Conservation (phyloP, 305 asterid species). For the Plantago rigida region DNA sequence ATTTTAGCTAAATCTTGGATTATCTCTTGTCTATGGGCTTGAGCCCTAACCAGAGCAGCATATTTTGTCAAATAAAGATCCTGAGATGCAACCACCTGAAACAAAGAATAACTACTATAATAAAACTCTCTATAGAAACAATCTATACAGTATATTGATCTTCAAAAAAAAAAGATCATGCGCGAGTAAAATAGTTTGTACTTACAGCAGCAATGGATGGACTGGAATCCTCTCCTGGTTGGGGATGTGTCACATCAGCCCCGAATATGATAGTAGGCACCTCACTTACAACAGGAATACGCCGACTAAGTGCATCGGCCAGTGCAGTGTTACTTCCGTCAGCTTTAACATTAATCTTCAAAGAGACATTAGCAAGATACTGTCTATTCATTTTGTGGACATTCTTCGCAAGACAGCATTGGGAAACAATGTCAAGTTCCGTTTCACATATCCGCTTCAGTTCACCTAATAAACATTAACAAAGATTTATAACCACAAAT, state of each 20-base stretch:
- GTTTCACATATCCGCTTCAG: constrained; percentile 90
- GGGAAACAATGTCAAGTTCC: constrained; percentile 84
- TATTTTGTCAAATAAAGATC: constrained; percentile 89
- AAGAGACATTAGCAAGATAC: constrained; percentile 81
- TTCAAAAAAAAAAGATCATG: not conserved
- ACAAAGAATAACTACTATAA: too few species aligned
- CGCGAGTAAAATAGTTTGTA: constrained; percentile 3
- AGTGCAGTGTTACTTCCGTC: constrained; percentile 93
- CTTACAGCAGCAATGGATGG: constrained; percentile 97
- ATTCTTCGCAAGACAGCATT: constrained; percentile 87
- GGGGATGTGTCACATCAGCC: constrained; percentile 97
- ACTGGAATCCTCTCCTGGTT: constrained; percentile 95
- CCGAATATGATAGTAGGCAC: constrained; percentile 94
- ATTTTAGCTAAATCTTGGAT: constrained; percentile 50
- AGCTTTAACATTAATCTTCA: constrained; percentile 85
- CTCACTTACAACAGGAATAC: constrained; percentile 85
- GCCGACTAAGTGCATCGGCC: constrained; percentile 70
- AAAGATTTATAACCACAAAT: too few species aligned
- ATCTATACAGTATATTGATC: too few species aligned
- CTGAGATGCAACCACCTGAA: constrained; percentile 94
- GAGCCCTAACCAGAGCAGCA: constrained; percentile 90
- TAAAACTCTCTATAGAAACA: too few species aligned
- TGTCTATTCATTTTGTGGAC: constrained; percentile 73
- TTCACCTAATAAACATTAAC: constrained; percentile 45
- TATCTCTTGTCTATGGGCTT: constrained; percentile 89